Percentiles rank a stretch among this genome's conserved stretches.
Evolutionary conservation across 2,329 filamentous ascomycete genomes (phyloP).

Genomic region (Hortaea werneckii): DNA sequence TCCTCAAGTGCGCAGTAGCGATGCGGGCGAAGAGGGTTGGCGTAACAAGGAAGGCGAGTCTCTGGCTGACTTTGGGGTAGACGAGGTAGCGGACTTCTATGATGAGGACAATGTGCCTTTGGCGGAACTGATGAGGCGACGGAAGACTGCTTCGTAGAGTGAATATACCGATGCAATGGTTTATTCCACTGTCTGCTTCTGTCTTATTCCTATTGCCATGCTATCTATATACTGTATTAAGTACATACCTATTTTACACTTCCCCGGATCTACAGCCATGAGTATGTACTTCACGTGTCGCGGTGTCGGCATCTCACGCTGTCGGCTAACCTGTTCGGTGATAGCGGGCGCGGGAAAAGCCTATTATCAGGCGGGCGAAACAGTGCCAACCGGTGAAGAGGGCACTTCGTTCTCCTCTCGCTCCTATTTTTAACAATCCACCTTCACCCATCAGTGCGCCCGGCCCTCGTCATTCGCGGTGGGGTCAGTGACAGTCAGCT

Average conservation of each 20-base stretch:
- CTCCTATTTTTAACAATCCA: background rate
- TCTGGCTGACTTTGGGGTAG: conserved; percentile 67
- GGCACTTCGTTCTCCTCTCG: background rate
- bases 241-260: too few relatives aligned
- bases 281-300: too few relatives aligned
- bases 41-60: conserved; percentile 65
- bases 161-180: too few relatives aligned
- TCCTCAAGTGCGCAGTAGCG: conserved; percentile 17
- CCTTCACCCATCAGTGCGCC: background rate
- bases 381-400: too few relatives aligned
- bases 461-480: background rate
- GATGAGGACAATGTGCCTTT: conserved; percentile 61
- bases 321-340: too few relatives aligned
- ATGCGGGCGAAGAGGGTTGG: conserved; percentile 51
- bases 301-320: too few relatives aligned
- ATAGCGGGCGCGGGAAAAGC: too few relatives aligned
- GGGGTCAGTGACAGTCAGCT: background rate
- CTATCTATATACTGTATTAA: too few relatives aligned
- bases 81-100: conserved; percentile 62
- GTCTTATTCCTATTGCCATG: too few relatives aligned
- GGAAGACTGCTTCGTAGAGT: conserved; percentile 24
- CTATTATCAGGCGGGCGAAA: too few relatives aligned
- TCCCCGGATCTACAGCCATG: too few relatives aligned
- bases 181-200: too few relatives aligned
- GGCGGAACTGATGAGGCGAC: conserved; percentile 53